Conservation (phyloP, 768 basidiomycete species). For the Rhodotorula taiwanensis region DNA sequence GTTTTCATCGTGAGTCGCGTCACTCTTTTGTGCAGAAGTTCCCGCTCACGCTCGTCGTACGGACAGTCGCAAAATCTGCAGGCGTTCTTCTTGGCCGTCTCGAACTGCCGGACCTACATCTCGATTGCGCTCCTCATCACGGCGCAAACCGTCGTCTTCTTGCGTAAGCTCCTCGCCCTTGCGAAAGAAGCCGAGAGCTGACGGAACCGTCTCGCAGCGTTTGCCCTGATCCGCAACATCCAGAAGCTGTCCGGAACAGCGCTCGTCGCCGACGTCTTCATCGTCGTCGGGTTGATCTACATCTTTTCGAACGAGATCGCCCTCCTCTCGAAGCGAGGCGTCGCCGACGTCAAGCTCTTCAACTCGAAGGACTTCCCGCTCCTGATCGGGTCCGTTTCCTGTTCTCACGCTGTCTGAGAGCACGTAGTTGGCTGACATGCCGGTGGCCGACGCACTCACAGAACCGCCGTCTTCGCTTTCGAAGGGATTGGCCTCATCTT, state of each 20-base stretch:
- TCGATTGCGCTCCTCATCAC: conserved; percentile 71
- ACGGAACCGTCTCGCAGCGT: conserved; percentile 43
- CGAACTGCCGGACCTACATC: conserved; percentile 62
- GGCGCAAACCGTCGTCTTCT: conserved; percentile 73
- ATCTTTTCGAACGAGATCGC: conserved; percentile 74
- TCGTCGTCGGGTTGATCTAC: conserved; percentile 76
- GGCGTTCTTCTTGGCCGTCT: conserved; percentile 75
- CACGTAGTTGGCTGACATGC: too few species aligned
- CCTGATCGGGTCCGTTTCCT: conserved; percentile 67
- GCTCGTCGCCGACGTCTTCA: conserved; percentile 88
- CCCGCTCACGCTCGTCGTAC: too few species aligned
- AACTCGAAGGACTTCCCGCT: conserved; percentile 83
- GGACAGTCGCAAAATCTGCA: conserved; percentile 44
- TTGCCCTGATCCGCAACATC: conserved; percentile 84
- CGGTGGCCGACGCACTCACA: conserved; percentile 41
- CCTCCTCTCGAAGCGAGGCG: conserved; percentile 60
- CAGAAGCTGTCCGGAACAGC: conserved; percentile 89
- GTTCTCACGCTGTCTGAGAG: not conserved
- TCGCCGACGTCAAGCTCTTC: conserved; percentile 75
- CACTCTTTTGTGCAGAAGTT: too few species aligned
- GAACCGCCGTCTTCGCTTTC: conserved; percentile 96
- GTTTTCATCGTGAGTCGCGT: conserved; percentile 76
- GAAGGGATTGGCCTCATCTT: conserved; percentile 97
- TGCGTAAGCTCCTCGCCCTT: conserved; percentile 48
- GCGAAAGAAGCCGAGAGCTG: not conserved